A percentile compares a stretch with the other conserved stretches of the same genome.
These are phyloP conservation scores for Chaetoscypha palmicola DNA, from an alignment of 2,329 filamentous ascomycete species.

Conservation along the genomic window DNA sequence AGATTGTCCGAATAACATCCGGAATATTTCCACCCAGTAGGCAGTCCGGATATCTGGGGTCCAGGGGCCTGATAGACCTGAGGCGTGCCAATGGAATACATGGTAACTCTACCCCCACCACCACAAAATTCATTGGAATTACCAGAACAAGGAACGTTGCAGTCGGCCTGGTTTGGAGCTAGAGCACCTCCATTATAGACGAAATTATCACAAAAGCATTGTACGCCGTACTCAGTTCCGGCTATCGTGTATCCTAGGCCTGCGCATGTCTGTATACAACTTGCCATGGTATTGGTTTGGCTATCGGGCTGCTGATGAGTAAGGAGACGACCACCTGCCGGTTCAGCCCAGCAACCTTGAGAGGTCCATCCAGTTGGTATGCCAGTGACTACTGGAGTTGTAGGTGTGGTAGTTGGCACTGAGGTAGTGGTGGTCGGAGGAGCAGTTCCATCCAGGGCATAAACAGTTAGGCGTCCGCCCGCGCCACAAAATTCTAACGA, in stretches of 20 bases:
- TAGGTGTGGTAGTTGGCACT: neutral
- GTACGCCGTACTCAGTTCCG: constrained; percentile 31
- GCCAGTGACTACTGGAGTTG: constrained; percentile 14
- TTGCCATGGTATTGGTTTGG: constrained; percentile 16
- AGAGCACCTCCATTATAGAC: constrained; percentile 23
- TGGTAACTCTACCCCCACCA: constrained; percentile 23
- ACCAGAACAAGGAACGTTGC: constrained; percentile 24
- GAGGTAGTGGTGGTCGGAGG: constrained; percentile 3
- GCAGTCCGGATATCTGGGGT: constrained; percentile 16
- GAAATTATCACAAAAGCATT: constrained; percentile 28
- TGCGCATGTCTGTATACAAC: constrained; percentile 31
- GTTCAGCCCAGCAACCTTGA: constrained; percentile 25
- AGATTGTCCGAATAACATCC: constrained; percentile 42
- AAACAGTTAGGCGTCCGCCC: constrained; percentile 19
- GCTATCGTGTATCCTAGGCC: constrained; percentile 25
- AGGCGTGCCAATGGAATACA: constrained; percentile 19
- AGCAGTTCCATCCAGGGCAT: constrained; percentile 11
- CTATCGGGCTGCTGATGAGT: constrained; percentile 19
- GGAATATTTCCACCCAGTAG: constrained; percentile 18
- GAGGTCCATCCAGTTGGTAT: constrained; percentile 23
- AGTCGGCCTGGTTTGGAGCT: constrained; percentile 31
- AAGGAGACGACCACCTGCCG: constrained; percentile 20
- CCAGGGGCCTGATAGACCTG: constrained; percentile 33
- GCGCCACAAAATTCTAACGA: constrained; percentile 31
- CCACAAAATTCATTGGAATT: constrained; percentile 30